A percentile compares a stretch with the other conserved stretches of the same genome.
These are phyloP conservation scores for Oryza longistaminata DNA, from an alignment of 176 grass and related monocot genomes.

Conservation along the genomic window DNA sequence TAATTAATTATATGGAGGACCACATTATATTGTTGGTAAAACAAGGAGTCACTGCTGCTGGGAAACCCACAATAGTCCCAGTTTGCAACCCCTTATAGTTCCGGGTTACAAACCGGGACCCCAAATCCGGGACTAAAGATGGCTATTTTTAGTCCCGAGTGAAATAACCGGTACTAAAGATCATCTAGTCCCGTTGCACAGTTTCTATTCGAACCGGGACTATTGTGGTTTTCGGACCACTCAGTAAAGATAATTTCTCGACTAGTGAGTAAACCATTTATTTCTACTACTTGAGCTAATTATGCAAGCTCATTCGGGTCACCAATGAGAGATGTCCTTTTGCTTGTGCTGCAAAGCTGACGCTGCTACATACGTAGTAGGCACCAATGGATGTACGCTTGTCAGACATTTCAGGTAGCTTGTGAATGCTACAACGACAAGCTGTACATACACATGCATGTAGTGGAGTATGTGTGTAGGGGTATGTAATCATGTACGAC, in stretches of 20 bases:
- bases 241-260: too few species aligned
- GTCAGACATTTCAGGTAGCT: slow-evolving; percentile 25
- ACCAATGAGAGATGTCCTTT: not conserved
- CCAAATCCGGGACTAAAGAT: too few species aligned
- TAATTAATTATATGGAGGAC: not conserved
- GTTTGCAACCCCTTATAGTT: too few species aligned
- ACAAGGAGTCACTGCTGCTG: not conserved
- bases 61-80: too few species aligned
- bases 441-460: not conserved
- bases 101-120: too few species aligned
- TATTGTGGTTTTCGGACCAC: too few species aligned
- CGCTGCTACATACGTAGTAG: slow-evolving; percentile 15
- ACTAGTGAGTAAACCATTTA: not conserved
- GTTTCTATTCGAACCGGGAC: too few species aligned
- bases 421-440: slow-evolving; percentile 24
- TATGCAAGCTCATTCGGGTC: not conserved
- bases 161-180: too few species aligned
- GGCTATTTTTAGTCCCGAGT: too few species aligned
- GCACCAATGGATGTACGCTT: slow-evolving; percentile 20
- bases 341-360: slow-evolving; percentile 6
- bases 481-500: not conserved
- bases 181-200: too few species aligned
- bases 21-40: slow-evolving; percentile 24
- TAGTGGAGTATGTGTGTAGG: not conserved
- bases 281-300: not conserved